Conservation (phyloP, 192 early-diverging fungal genomes). For the Polychytrium aggregatum region DNA sequence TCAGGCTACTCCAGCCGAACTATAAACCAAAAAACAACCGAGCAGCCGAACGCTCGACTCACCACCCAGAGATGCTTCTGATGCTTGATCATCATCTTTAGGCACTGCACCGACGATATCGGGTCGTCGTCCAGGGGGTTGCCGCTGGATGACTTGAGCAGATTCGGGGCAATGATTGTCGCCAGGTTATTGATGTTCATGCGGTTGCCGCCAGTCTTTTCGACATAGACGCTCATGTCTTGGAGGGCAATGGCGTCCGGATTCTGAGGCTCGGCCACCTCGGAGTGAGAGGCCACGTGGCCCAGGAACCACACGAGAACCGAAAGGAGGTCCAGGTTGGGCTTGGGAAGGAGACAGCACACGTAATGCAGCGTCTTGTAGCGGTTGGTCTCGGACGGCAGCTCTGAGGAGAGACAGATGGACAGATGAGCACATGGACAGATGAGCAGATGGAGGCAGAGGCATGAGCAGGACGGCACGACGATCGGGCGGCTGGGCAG, state of each 20-base stretch:
- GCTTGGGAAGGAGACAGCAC: constrained; percentile 73
- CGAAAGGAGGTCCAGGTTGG: constrained; percentile 84
- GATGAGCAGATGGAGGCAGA: no score
- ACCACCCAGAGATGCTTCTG: constrained; percentile 39
- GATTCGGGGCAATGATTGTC: constrained; percentile 91
- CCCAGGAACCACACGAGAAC: constrained; percentile 82
- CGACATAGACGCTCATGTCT: neutral
- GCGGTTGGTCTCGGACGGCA: constrained; percentile 13
- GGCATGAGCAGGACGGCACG: neutral
- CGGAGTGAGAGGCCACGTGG: constrained; percentile 53
- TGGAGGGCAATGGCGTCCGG: neutral
- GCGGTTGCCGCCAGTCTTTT: constrained; percentile 73
- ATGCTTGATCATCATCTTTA: constrained; percentile 25
- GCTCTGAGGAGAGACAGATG: no score
- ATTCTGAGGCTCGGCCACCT: constrained; percentile 6
- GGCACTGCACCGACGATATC: constrained; percentile 23
- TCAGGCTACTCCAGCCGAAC: no score
- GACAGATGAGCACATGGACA: no score
- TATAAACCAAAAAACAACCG: no score
- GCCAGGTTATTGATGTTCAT: constrained; percentile 91
- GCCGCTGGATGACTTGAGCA: no score
- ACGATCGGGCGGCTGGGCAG: neutral
- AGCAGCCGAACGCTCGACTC: constrained; percentile 8
- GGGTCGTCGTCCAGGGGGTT: constrained; percentile 37
- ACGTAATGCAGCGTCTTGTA: constrained; percentile 69